A percentile compares a stretch with the other conserved stretches of the same genome.
These are phyloP conservation scores for Parastagonospora nodorum DNA, from an alignment of 2,329 filamentous ascomycete species.

Conservation along the genomic window DNA sequence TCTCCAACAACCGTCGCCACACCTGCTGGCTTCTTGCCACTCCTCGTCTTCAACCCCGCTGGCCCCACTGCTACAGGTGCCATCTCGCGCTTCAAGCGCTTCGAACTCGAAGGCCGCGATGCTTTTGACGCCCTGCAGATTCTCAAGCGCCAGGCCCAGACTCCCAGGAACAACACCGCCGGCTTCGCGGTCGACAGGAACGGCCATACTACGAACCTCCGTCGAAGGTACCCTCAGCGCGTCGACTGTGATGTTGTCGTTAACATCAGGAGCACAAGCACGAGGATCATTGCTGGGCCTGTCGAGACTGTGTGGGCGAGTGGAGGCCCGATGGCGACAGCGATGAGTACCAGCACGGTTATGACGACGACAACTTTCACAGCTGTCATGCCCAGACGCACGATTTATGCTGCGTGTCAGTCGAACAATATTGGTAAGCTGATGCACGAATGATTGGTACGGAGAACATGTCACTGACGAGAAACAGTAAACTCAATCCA, in stretches of 20 bases:
- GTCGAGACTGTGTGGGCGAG: slow-evolving; percentile 14
- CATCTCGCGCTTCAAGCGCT: slow-evolving; percentile 26
- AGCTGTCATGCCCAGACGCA: slow-evolving; percentile 13
- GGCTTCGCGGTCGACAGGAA: slow-evolving; percentile 21
- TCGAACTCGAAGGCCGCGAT: slow-evolving; percentile 7
- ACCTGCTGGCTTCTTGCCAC: slow-evolving; percentile 20
- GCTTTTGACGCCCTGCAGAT: slow-evolving; percentile 4
- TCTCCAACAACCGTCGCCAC: slow-evolving; percentile 18
- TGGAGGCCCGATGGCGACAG: slow-evolving; percentile 16
- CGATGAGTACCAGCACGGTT: slow-evolving; percentile 19
- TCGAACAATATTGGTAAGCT: slow-evolving; percentile 32
- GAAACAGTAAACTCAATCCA: slow-evolving; percentile 24
- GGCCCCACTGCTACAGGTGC: slow-evolving; percentile 5
- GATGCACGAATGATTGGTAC: not conserved
- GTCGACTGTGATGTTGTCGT: slow-evolving; percentile 20
- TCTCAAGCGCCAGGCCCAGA: slow-evolving; percentile 27
- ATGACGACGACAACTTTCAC: slow-evolving; percentile 22
- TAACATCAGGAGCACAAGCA: slow-evolving; percentile 16
- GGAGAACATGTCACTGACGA: not conserved
- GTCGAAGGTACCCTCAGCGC: slow-evolving; percentile 13
- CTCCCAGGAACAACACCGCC: slow-evolving; percentile 13
- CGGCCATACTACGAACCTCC: slow-evolving; percentile 13
- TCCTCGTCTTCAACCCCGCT: slow-evolving; percentile 8
- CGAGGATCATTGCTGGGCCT: slow-evolving; percentile 9
- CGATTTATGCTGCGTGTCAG: slow-evolving; percentile 27